Conservation (phyloP, 2,329 filamentous ascomycete genomes). For the Zymoseptoria tritici region DNA sequence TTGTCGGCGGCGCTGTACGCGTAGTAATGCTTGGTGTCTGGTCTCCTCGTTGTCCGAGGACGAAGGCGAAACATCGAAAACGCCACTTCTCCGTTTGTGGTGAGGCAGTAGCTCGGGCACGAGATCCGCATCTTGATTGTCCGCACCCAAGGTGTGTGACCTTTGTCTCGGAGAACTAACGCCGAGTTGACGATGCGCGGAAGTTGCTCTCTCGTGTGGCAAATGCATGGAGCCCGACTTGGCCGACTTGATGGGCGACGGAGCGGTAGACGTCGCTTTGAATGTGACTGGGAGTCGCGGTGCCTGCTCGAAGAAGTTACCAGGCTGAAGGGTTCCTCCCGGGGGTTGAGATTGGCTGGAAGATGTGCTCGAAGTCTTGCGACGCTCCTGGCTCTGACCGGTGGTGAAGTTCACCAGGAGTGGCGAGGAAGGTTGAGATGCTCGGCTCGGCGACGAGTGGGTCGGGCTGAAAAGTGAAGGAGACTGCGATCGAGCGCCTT, state of each 20-base stretch:
- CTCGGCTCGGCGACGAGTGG: slow-evolving; percentile 79
- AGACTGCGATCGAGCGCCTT: slow-evolving; percentile 70
- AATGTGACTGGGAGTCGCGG: slow-evolving; percentile 51
- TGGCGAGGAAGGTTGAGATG: slow-evolving; percentile 77
- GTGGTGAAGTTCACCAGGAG: slow-evolving; percentile 95
- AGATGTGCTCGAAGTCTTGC: slow-evolving; percentile 87
- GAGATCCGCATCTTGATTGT: slow-evolving; percentile 66
- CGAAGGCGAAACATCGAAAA: slow-evolving; percentile 93
- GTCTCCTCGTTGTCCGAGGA: slow-evolving; percentile 96
- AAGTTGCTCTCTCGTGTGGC: slow-evolving; percentile 34
- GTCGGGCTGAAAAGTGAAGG: slow-evolving; percentile 72
- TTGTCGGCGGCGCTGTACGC: slow-evolving; percentile 88
- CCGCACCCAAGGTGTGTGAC: slow-evolving; percentile 88
- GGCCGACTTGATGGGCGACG: slow-evolving; percentile 46
- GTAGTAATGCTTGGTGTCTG: slow-evolving; percentile 79
- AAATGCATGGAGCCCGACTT: slow-evolving; percentile 43
- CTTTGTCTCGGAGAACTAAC: slow-evolving; percentile 58
- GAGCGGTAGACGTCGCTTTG: slow-evolving; percentile 45
- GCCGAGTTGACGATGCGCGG: slow-evolving; percentile 25
- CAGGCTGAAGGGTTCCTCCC: slow-evolving; percentile 60
- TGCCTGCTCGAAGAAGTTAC: slow-evolving; percentile 59
- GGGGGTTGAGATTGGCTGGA: slow-evolving; percentile 78
- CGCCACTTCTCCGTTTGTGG: slow-evolving; percentile 78
- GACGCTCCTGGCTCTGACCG: slow-evolving; percentile 69
- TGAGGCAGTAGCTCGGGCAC: slow-evolving; percentile 54